phyloP scores from a whole-genome alignment of 768 basidiomycete species.

The Austroboletus eburneus region DNA sequence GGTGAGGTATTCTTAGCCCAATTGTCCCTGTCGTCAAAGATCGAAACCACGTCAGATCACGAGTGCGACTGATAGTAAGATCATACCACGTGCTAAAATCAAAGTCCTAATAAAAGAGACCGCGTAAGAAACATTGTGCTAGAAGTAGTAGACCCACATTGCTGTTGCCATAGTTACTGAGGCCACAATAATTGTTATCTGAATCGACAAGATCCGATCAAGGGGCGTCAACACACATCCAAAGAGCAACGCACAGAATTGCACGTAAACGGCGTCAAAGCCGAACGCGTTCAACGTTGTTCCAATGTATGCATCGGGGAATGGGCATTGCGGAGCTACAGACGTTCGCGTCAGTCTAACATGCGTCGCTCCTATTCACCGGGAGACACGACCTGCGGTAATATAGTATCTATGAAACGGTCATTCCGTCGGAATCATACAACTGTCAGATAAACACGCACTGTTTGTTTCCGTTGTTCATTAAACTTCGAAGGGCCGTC shows the following conservation, averaged over 20 bases:
- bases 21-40: slow-evolving; percentile 34
- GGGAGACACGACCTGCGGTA: slow-evolving; percentile 33
- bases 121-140: background rate
- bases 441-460: slow-evolving; percentile 10
- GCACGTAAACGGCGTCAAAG: slow-evolving; percentile 50
- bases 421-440: background rate
- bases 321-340: slow-evolving; percentile 42
- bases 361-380: background rate
- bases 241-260: slow-evolving; percentile 35
- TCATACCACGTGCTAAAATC: slow-evolving; percentile 38
- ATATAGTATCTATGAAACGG: slow-evolving; percentile 36
- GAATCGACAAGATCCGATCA: no score
- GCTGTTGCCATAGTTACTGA: slow-evolving; percentile 40
- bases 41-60: no score
- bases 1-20: slow-evolving; percentile 42
- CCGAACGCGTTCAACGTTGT: slow-evolving; percentile 38
- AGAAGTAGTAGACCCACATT: slow-evolving; percentile 23
- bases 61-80: background rate
- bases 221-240: slow-evolving; percentile 4
- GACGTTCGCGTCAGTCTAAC: background rate
- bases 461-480: slow-evolving; percentile 26
- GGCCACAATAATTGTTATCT: slow-evolving; percentile 47
- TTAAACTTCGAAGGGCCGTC: slow-evolving; percentile 23
- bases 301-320: slow-evolving; percentile 44
- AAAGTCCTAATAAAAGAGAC: slow-evolving; percentile 37